Base-by-base conservation (phyloP, 2,329 filamentous ascomycete genomes). In the Fusarium pseudograminearum region DNA sequence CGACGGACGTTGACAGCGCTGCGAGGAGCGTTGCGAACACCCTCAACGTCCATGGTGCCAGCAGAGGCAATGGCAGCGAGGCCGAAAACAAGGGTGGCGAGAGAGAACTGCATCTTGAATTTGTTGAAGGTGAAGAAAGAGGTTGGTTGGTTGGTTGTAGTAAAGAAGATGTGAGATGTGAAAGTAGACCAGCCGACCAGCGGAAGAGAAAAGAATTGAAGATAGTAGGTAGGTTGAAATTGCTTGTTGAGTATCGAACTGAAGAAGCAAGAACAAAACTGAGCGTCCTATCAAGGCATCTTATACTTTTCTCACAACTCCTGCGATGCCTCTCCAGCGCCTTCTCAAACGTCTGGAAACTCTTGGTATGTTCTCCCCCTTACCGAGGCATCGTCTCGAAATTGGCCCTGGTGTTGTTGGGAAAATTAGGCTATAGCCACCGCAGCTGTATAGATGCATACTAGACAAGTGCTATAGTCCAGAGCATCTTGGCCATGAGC, bases 121-220 rank as follows among this genome's bases (percentile, higher is more conserved):
- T 28, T 46, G 44, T 42, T n/a, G 26, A 41, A 36, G 30, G 24
- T 2, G 8, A 16, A 20, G 2, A 11, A 7, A n/a, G 36, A 20
- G 12, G 10, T 7, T 52, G n/a, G 12, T 52, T 6, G 20, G 10
- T 40, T 62, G 57, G 20, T 40, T 15, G 46, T 41, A 36, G 34
- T 46, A 38, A 60, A 22, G 53, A 60, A 59, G 53, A 60, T 15
- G 4, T 40, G 5, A 33, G 46, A 54, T 38, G 14, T 9, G 33
- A 33, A 61, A 61, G 52, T 46, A 41, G 57, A 61, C 51, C 51
- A 61, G 51, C 57, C 59, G 59, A 41, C 59, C 59, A 62, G 59
- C 59, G 57, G 59, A 62, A 30, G 30, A 61, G 58, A 61, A 22
- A 26, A 61, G 59, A 62, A 62, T 45, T 34, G 59, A 62, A 61